phyloP scores from a whole-genome alignment of 495 filamentous ascomycete genomes.

The Aspergillus sparsus region DNA sequence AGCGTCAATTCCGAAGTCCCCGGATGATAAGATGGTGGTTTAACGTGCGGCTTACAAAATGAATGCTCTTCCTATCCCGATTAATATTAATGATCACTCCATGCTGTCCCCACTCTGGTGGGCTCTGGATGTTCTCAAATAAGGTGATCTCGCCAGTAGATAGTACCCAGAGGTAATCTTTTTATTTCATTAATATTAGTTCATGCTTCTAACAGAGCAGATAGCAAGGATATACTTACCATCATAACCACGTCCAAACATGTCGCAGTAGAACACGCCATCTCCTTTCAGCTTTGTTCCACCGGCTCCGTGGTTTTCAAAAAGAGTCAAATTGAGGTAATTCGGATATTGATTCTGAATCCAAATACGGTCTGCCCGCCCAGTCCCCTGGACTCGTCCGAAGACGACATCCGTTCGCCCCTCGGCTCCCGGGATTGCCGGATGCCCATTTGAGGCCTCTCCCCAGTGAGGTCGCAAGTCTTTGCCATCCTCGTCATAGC shows the following conservation, averaged over 20 bases:
- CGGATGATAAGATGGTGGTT: too few relatives aligned
- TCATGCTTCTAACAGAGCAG: background rate
- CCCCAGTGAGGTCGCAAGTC: background rate
- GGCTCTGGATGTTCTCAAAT: constrained; percentile 15
- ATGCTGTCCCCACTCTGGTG: constrained; percentile 12
- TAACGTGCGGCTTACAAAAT: constrained; percentile 4
- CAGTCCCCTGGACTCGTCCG: background rate
- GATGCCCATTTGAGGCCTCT: background rate
- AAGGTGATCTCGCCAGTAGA: constrained; percentile 4
- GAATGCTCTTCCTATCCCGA: constrained; percentile 27
- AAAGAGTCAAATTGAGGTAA: too few relatives aligned
- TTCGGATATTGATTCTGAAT: background rate
- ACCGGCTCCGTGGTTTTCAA: background rate
- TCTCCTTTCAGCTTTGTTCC: constrained; percentile 2
- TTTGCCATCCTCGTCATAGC: background rate
- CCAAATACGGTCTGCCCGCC: background rate
- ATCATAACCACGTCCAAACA: constrained; percentile 12
- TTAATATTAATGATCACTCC: constrained; percentile 20
- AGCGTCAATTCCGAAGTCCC: too few relatives aligned
- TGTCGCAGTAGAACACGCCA: constrained; percentile 10
- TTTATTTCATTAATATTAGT: background rate
- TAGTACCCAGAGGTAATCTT: constrained; percentile 1
- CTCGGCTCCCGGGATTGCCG: background rate
- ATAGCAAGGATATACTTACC: constrained; percentile 1
- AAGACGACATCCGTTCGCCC: background rate